Base-by-base conservation (phyloP, 257 asterid genomes). In the Nemophila menziesii region DNA sequence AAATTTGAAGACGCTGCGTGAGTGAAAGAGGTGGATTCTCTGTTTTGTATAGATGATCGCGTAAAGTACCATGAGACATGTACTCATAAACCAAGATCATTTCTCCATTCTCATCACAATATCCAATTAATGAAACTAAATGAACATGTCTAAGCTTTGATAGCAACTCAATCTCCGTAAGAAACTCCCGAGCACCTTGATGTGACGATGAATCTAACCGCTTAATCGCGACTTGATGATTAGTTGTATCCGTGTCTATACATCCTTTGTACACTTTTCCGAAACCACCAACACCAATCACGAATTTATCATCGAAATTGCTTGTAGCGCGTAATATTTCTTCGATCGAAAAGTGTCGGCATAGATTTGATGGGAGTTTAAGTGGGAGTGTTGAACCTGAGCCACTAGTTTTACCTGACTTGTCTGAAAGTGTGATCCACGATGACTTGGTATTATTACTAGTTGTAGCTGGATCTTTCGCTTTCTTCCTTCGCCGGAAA, bases 31-130 rank as follows among this genome's bases (percentile, higher is more conserved):
- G 71, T 0, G 69, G 23, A 24, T 73, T 73, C 1, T 60, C 27
- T 0, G 81, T 13, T 4, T 51, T 54, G 63, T 70, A 70, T 37
- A 75, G 74, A 37, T 70, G 92, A 49, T 62, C 72, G 0, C 74
- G 80, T 0, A 75, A 46, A 0, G 83, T 75, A 16, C 86, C 92
- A 17, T 61, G 64, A 1, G 71, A 33, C 86, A 78, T 75, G 74
- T 75, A 72, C 13, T 82, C 93, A 29, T 82, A 82, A 15, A 82
- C 79, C 33, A 82, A 42, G 50, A 82, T 75, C 93, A 78, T 82
- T 57, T 82, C 90, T 0, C 64, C 65, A 0, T 47, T 46, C n/a
- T 72, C 75, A 21, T 69, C 77, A 22, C 78, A 75, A 39, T 82
- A 78, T 18, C 93, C 90, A 26, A 82, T 75, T 16, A 82, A 53